Evolutionary conservation across 441 rosid genomes (phyloP).

Genomic region (Adansonia rubrostipa): DNA sequence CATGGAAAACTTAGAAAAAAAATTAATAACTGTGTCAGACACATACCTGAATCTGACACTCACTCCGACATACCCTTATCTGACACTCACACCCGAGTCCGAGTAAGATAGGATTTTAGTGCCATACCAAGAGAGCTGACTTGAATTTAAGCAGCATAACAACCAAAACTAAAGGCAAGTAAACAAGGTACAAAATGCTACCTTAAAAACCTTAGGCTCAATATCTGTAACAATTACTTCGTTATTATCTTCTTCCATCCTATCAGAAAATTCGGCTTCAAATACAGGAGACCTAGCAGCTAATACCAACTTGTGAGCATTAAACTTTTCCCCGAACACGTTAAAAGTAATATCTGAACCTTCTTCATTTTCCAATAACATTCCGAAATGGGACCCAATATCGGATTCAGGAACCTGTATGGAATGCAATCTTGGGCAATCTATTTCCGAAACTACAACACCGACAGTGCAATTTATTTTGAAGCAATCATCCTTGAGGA

Average conservation of each 20-base stretch:
- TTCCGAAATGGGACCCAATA: slow-evolving; percentile 66
- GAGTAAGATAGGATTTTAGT: not conserved
- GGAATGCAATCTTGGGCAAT: slow-evolving; percentile 66
- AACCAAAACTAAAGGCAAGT: slow-evolving; percentile 20
- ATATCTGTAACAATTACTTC: slow-evolving; percentile 58
- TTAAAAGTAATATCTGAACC: slow-evolving; percentile 63
- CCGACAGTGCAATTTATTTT: slow-evolving; percentile 79
- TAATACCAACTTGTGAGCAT: slow-evolving; percentile 61
- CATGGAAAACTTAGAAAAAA: too few species aligned
- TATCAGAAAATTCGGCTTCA: slow-evolving; percentile 57
- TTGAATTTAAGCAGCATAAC: slow-evolving; percentile 9
- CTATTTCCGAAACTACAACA: slow-evolving; percentile 74
- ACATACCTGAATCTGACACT: too few species aligned
- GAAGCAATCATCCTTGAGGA: slow-evolving; percentile 69
- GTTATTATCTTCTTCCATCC: slow-evolving; percentile 47
- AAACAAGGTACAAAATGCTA: slow-evolving; percentile 26
- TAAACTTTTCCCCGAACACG: slow-evolving; percentile 60
- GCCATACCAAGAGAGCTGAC: not conserved
- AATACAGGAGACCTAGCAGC: slow-evolving; percentile 70
- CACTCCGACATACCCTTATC: too few species aligned
- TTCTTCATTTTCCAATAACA: slow-evolving; percentile 69
- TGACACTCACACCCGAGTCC: too few species aligned
- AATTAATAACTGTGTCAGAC: too few species aligned
- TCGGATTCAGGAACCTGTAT: slow-evolving; percentile 75
- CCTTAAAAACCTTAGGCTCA: slow-evolving; percentile 79